phyloP scores from a whole-genome alignment of 2,329 filamentous ascomycete species.

The Neonectria sp. region DNA sequence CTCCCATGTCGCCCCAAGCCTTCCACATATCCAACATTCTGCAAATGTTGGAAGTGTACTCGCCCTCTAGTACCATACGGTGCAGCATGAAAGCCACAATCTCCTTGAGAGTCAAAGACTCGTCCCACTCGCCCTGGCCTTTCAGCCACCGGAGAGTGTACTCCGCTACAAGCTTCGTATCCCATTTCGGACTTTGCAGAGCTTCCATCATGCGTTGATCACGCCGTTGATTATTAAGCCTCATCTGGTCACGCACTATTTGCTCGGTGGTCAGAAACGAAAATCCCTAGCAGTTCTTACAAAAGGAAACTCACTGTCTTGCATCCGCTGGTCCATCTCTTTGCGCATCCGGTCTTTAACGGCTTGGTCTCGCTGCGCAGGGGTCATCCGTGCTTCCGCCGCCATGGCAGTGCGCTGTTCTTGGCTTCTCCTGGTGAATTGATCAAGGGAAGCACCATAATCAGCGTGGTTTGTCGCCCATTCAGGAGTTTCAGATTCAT shows the following conservation, averaged over 20 bases:
- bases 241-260: conserved; percentile 59
- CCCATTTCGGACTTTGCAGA: conserved; percentile 69
- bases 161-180: conserved; percentile 61
- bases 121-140: conserved; percentile 43
- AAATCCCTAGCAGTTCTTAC: not conserved
- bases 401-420: conserved; percentile 60
- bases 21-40: conserved; percentile 67
- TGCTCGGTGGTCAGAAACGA: conserved; percentile 12
- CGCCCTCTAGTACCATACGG: conserved; percentile 66
- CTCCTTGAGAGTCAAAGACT: conserved; percentile 53
- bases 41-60: conserved; percentile 58
- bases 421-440: conserved; percentile 52
- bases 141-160: conserved; percentile 63
- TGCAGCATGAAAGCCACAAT: conserved; percentile 64
- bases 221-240: conserved; percentile 57
- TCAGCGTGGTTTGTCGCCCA: conserved; percentile 65
- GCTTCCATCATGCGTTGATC: conserved; percentile 66
- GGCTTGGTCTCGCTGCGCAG: conserved; percentile 59
- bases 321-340: conserved; percentile 61
- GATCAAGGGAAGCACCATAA: conserved; percentile 50
- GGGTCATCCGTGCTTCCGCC: conserved; percentile 61
- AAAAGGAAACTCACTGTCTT: conserved; percentile 59
- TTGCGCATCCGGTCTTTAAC: conserved; percentile 57
- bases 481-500: conserved; percentile 67
- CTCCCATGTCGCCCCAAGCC: conserved; percentile 68